Evolutionary conservation across 331 rosid genomes (phyloP), one percentile per base, ranked within the genome.

Genomic region (Erythrophleum ivorense): DNA sequence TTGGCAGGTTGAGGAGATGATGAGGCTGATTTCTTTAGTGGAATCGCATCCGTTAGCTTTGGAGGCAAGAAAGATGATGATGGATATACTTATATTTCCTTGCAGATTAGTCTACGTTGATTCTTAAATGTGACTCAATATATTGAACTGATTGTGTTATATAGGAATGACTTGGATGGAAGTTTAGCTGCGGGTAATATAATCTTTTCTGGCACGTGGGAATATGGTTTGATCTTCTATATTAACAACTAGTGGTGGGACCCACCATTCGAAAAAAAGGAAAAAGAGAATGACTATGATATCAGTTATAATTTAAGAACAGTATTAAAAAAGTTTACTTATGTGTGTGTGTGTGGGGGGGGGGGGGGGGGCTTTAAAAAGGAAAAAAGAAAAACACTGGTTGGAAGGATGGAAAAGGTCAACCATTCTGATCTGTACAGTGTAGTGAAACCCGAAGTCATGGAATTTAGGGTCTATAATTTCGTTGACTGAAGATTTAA

Each of bases 91-190:
- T 43, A 36, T 65, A 59, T 75, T 86, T 53, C 50, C 79, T 73
- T 78, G 84, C 77, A 69, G 79, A 43, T 69, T 52, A 78, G 62
- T 68, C 34, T 53, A 34, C 81, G 80, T 53, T 83, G 81, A 73
- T 78, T 78, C 52, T 53, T 71, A 53, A 73, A 53, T 68, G 59
- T 15, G 81, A 48, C 67, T 62, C 71, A 77, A 71, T 49, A 71
- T 76, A 73, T 72, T 50, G 34, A 81, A 50, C 29, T 11, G 71
- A 36, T 63, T 76, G 78, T 77, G 77, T 73, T 72, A 38, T 70
- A 53, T 60, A 57, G 49, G 89, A 77, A 84, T 78, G 68, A 69
- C 86, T 84, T 87, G 1, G 2, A 29, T 62, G 64, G 57, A 38
- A 50, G 86, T 84, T 81, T 65, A 68, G 48, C 80, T 73, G 34